Percentiles rank a stretch among this genome's conserved stretches.
phyloP scores from a whole-genome alignment of 1,139 yeast species.

The Entelexis sorbosivorans region DNA sequence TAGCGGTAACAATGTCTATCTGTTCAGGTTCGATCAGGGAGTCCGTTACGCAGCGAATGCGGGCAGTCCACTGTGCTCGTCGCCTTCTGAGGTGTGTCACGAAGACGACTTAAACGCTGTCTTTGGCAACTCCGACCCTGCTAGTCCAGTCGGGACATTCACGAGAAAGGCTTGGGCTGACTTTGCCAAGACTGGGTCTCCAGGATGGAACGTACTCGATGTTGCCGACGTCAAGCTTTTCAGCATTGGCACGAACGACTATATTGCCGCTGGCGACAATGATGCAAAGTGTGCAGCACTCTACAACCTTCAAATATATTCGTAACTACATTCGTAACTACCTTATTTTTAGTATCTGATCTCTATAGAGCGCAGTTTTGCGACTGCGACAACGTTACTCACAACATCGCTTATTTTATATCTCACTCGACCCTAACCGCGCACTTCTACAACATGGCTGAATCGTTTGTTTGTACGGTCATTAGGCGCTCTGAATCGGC shows the following conservation, averaged over 20 bases:
- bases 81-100: neutral
- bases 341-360: too few relatives aligned
- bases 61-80: neutral
- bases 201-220: neutral
- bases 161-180: neutral
- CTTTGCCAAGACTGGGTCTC: neutral
- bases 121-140: neutral
- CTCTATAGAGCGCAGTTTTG: too few relatives aligned
- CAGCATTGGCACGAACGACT: neutral
- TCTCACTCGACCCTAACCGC: conserved; percentile 5
- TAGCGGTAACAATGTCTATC: neutral
- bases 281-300: neutral
- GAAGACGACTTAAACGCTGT: conserved; percentile 3
- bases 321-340: neutral
- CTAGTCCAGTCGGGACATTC: neutral
- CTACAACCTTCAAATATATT: neutral
- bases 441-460: neutral
- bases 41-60: neutral
- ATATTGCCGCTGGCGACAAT: neutral
- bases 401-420: neutral
- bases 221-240: neutral
- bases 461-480: conserved; percentile 3
- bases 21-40: conserved; percentile 1
- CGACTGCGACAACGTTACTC: too few relatives aligned
- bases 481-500: conserved; percentile 1